Conservation (phyloP, 352 stramenopile genomes). For the Phytopythium montanum region DNA sequence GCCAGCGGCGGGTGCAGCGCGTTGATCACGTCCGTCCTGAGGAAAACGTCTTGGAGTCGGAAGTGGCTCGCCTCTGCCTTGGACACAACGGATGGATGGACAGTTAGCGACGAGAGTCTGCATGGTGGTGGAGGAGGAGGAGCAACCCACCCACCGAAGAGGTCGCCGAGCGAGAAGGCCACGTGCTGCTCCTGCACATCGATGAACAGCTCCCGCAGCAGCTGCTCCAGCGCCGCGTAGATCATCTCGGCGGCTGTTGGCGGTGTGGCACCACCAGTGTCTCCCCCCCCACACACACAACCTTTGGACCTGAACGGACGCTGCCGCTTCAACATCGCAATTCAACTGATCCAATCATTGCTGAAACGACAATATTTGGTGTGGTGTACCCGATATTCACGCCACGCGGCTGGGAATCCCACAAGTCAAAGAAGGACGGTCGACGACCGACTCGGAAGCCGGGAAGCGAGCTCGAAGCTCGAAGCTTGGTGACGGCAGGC, state of each 20-base stretch:
- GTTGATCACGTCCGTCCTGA: slow-evolving; percentile 68
- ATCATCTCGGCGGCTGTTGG: slow-evolving; percentile 26
- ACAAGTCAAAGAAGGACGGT: neutral
- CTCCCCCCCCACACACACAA: neutral
- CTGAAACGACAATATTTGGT: neutral
- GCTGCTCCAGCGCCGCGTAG: slow-evolving; percentile 45
- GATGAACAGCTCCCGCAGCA: slow-evolving; percentile 66
- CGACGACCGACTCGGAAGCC: too few species aligned
- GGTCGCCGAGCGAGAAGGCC: slow-evolving; percentile 63
- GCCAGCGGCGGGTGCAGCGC: slow-evolving; percentile 61
- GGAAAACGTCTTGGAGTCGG: slow-evolving; percentile 52
- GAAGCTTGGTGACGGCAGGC: too few species aligned
- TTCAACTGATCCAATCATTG: neutral
- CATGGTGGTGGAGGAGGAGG: too few species aligned
- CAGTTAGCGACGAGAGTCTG: neutral
- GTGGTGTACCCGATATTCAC: neutral
- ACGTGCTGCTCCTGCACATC: slow-evolving; percentile 52
- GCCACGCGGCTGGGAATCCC: neutral
- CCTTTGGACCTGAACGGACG: neutral
- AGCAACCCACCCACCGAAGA: slow-evolving; percentile 42
- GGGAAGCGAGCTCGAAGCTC: too few species aligned
- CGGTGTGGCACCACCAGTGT: too few species aligned
- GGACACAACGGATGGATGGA: slow-evolving; percentile 4
- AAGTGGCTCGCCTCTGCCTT: slow-evolving; percentile 59
- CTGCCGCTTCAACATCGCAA: neutral